Conservation (phyloP, 371 early-diverging fungal species). For the Rhizopus arrhizus region DNA sequence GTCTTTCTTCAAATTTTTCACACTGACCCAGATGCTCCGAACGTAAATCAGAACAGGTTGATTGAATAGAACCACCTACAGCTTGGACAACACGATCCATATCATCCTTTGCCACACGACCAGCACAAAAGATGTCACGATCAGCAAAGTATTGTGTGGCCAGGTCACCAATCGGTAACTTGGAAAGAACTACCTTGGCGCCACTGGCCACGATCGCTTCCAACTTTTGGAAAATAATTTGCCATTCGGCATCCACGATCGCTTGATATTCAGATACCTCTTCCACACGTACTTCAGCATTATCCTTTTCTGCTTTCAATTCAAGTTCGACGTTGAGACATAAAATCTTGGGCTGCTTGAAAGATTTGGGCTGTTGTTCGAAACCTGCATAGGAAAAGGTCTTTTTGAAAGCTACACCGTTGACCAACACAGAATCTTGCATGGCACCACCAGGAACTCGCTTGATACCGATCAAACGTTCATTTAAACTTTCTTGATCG, state of each 20-base stretch:
- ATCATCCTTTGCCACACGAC: slow-evolving; percentile 96
- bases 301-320: slow-evolving; percentile 99
- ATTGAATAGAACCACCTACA: slow-evolving; percentile 94
- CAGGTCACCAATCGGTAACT: slow-evolving; percentile 98
- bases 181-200: slow-evolving; percentile 98
- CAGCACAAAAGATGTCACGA: slow-evolving; percentile 99
- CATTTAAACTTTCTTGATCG: slow-evolving; percentile 92
- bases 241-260: slow-evolving; percentile 99
- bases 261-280: slow-evolving; percentile 98
- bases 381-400: slow-evolving; percentile 99
- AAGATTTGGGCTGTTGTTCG: slow-evolving; percentile 99
- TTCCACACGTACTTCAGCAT: slow-evolving; percentile 99
- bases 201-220: slow-evolving; percentile 97
- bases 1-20: slow-evolving; percentile 95
- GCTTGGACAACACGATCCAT: slow-evolving; percentile 93
- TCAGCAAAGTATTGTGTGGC: slow-evolving; percentile 99
- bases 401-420: slow-evolving; percentile 99
- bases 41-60: slow-evolving; percentile 86
- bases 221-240: slow-evolving; percentile 98
- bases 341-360: slow-evolving; percentile 93
- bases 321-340: slow-evolving; percentile 99
- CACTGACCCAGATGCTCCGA: slow-evolving; percentile 88
- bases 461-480: slow-evolving; percentile 97
- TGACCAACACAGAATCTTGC: slow-evolving; percentile 94
- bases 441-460: slow-evolving; percentile 98